phyloP scores from a whole-genome alignment of 441 rosid genomes.

The Pelargonium australe region DNA sequence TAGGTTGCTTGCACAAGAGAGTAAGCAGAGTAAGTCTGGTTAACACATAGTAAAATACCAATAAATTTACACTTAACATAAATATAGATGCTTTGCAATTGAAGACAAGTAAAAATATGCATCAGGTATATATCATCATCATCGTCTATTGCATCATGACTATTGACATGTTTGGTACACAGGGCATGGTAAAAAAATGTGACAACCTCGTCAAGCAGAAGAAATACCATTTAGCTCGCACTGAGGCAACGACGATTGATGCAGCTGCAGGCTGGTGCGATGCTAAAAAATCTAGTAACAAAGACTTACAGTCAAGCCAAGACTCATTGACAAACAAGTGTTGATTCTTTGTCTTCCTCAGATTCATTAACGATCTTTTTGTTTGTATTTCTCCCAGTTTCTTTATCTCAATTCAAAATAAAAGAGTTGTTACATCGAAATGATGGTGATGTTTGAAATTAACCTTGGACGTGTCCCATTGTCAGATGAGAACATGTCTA shows the following conservation, averaged over 20 bases:
- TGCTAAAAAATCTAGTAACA: constrained; percentile 1
- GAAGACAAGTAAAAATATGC: not conserved
- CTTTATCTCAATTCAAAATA: not conserved
- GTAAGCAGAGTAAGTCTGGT: constrained; percentile 25
- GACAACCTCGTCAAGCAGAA: constrained; percentile 22
- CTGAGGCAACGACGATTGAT: not conserved
- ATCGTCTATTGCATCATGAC: not conserved
- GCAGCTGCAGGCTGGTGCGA: constrained; percentile 15
- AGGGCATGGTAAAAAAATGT: constrained; percentile 33
- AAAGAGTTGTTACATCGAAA: not conserved
- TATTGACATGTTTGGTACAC: constrained; percentile 6
- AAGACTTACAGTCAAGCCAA: not conserved
- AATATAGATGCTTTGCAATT: not conserved
- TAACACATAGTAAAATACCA: not conserved
- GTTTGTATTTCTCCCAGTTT: not conserved
- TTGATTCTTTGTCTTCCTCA: not conserved
- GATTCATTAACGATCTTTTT: not conserved
- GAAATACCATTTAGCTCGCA: not conserved
- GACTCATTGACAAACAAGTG: not conserved
- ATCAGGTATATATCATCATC: not conserved
- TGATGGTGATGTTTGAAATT: not conserved
- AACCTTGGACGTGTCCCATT: not conserved
- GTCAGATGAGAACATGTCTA: not conserved
- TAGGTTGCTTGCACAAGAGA: constrained; percentile 24
- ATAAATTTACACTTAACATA: not conserved